Evolutionary conservation across 2,329 filamentous ascomycete genomes (phyloP).

Genomic region (Penicillium sp.): DNA sequence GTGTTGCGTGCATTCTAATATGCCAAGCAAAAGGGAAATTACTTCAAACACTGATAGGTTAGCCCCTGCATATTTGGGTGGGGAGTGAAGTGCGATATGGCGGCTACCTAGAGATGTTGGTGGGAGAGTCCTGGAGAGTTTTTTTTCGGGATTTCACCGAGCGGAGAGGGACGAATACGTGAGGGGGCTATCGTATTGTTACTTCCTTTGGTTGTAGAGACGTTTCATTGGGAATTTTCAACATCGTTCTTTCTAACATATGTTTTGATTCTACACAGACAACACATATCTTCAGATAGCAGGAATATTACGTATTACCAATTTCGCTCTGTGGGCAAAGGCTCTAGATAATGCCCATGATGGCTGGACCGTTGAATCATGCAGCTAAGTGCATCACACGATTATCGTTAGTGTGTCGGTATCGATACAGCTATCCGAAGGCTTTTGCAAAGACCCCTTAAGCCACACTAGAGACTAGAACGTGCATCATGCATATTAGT

Average conservation of each 20-base stretch:
- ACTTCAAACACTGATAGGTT: constrained; percentile 9
- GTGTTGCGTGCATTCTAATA: background rate
- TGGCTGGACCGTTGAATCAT: background rate
- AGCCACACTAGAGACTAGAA: background rate
- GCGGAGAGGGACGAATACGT: background rate
- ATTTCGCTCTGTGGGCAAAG: background rate
- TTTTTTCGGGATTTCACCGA: background rate
- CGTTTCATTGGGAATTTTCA: too few species aligned
- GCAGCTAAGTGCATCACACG: background rate
- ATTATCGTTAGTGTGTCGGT: background rate
- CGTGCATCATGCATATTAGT: too few species aligned
- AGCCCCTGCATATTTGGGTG: constrained; percentile 23
- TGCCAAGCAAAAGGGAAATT: constrained; percentile 15
- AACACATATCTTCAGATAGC: background rate
- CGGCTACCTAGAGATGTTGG: background rate
- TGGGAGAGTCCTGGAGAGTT: background rate
- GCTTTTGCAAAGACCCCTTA: background rate
- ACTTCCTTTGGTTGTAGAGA: background rate
- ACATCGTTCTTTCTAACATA: background rate
- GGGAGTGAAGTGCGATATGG: background rate
- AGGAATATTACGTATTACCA: too few species aligned
- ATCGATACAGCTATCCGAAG: background rate
- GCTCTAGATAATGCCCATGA: background rate
- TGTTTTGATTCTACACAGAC: background rate
- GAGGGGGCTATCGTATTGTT: background rate